phyloP scores from a whole-genome alignment of 148 eudicot genomes.

The Limonium bicolor region DNA sequence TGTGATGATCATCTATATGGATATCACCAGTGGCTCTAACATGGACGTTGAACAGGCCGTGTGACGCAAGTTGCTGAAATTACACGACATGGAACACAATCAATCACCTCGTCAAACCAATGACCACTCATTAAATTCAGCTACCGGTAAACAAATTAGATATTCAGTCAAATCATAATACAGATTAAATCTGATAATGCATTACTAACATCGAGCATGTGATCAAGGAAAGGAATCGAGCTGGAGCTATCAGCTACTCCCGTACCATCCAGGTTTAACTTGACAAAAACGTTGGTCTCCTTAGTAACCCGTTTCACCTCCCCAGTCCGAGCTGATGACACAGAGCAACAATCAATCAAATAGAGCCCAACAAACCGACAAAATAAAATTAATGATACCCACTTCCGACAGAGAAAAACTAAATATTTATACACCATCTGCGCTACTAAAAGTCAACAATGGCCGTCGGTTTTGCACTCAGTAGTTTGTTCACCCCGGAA shows the following conservation, averaged over 20 bases:
- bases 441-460: no score
- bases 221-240: conserved; percentile 89
- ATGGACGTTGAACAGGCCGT: conserved; percentile 84
- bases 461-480: no score
- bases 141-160: conserved; percentile 3
- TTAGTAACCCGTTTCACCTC: conserved; percentile 86
- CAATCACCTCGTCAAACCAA: no score
- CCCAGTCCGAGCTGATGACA: conserved; percentile 59
- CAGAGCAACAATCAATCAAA: no score
- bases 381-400: no score
- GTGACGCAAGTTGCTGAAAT: conserved; percentile 99
- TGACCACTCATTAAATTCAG: no score
- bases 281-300: conserved; percentile 81
- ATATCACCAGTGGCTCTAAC: conserved; percentile 87
- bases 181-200: no score
- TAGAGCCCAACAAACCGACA: no score
- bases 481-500: no score
- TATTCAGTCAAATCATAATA: neutral
- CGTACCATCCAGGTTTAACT: conserved; percentile 74
- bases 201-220: conserved; percentile 81
- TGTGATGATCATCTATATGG: conserved; percentile 98
- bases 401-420: no score
- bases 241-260: conserved; percentile 72
- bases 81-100: no score
- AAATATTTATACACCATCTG: no score